phyloP scores from a whole-genome alignment of 805 yeast genomes.

The Isabelozyma heimii region DNA sequence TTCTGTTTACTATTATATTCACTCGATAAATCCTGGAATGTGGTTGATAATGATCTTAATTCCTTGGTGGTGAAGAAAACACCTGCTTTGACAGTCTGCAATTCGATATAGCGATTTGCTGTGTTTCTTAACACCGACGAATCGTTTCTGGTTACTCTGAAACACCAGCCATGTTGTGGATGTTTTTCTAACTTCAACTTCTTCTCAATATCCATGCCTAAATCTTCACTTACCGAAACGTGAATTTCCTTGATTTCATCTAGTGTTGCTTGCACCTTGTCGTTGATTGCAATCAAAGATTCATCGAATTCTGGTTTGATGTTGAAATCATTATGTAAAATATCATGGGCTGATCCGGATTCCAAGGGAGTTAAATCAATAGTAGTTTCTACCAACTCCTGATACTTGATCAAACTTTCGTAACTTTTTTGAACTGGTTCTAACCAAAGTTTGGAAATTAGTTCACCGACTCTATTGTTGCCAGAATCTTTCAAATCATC shows the following conservation, averaged over 20 bases:
- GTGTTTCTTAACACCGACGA: slow-evolving; percentile 70
- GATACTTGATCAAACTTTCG: slow-evolving; percentile 59
- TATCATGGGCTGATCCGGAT: slow-evolving; percentile 33
- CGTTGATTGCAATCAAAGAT: slow-evolving; percentile 58
- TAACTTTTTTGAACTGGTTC: slow-evolving; percentile 50
- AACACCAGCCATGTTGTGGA: slow-evolving; percentile 89
- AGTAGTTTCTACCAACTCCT: slow-evolving; percentile 88
- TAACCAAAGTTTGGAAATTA: slow-evolving; percentile 55
- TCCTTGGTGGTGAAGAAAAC: slow-evolving; percentile 80
- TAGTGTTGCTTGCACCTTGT: slow-evolving; percentile 53
- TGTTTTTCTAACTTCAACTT: slow-evolving; percentile 88
- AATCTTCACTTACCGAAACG: slow-evolving; percentile 63
- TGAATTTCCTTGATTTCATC: slow-evolving; percentile 60
- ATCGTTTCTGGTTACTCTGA: slow-evolving; percentile 88
- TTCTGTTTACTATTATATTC: slow-evolving; percentile 76
- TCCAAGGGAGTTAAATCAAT: slow-evolving; percentile 83
- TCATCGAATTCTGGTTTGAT: slow-evolving; percentile 91
- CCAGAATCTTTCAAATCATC: slow-evolving; percentile 22
- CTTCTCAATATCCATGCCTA: slow-evolving; percentile 80
- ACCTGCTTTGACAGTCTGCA: slow-evolving; percentile 94
- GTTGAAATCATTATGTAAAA: slow-evolving; percentile 64
- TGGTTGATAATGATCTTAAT: slow-evolving; percentile 57
- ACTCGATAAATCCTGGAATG: slow-evolving; percentile 55
- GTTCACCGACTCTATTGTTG: slow-evolving; percentile 19
- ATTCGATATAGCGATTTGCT: slow-evolving; percentile 60